A percentile compares a stretch with the other conserved stretches of the same genome.
phyloP scores from a whole-genome alignment of 2,329 filamentous ascomycete species.

The Stemphylium vesicarium region DNA sequence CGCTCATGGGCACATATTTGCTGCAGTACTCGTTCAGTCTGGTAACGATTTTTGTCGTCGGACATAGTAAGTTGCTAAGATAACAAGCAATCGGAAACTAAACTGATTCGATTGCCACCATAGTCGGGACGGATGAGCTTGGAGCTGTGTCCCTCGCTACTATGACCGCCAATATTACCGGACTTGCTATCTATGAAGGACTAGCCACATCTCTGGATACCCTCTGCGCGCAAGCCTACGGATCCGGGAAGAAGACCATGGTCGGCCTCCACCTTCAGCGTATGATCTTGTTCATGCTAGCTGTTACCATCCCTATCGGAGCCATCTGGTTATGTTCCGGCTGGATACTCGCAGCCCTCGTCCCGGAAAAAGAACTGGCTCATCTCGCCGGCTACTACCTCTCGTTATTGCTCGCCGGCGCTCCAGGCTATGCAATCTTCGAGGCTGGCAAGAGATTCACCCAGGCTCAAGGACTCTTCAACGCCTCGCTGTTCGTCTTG shows the following conservation, averaged over 20 bases:
- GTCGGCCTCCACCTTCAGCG: constrained; percentile 62
- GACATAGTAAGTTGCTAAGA: constrained; percentile 47
- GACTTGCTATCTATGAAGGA: constrained; percentile 59
- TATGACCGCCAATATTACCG: constrained; percentile 62
- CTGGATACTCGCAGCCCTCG: constrained; percentile 53
- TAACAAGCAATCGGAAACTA: background rate
- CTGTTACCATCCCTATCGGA: constrained; percentile 57
- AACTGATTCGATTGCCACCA: background rate
- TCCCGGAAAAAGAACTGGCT: constrained; percentile 57
- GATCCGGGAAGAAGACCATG: constrained; percentile 55
- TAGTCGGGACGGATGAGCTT: constrained; percentile 58
- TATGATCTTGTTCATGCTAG: constrained; percentile 59
- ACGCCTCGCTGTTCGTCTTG: constrained; percentile 56
- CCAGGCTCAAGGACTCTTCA: constrained; percentile 63
- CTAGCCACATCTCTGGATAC: constrained; percentile 61
- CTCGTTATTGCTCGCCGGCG: constrained; percentile 56
- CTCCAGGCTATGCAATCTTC: constrained; percentile 62
- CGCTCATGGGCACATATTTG: constrained; percentile 61
- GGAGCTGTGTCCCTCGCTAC: constrained; percentile 60
- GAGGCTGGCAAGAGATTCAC: constrained; percentile 63
- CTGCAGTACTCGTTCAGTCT: constrained; percentile 61
- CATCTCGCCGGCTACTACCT: constrained; percentile 59
- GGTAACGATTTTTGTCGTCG: constrained; percentile 60
- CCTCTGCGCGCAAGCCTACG: constrained; percentile 60
- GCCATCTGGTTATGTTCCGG: constrained; percentile 58